Conservation (phyloP, 2,329 filamentous ascomycete species). For the Penicillium olsonii region DNA sequence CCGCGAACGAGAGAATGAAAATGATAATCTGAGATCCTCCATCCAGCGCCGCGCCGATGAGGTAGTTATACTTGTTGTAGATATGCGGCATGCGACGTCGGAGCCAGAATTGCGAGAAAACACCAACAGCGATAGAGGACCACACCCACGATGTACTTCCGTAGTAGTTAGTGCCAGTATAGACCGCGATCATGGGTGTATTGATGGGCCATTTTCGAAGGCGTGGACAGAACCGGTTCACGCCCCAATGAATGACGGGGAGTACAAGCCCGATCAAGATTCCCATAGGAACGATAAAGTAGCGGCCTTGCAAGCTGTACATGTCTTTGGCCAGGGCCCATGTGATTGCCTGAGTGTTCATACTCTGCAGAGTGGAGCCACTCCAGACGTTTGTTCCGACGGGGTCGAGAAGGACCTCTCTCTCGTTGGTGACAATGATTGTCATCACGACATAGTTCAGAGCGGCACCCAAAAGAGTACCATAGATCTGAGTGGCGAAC, state of each 20-base stretch:
- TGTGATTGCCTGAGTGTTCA: slow-evolving; percentile 32
- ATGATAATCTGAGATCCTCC: slow-evolving; percentile 52
- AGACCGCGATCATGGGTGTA: slow-evolving; percentile 18
- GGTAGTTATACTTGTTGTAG: slow-evolving; percentile 57
- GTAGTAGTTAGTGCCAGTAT: slow-evolving; percentile 16
- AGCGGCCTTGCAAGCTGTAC: slow-evolving; percentile 48
- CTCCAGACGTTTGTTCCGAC: slow-evolving; percentile 54
- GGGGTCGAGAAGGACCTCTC: slow-evolving; percentile 45
- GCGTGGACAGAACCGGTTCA: slow-evolving; percentile 19
- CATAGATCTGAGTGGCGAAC: slow-evolving; percentile 58
- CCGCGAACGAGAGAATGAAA: slow-evolving; percentile 59
- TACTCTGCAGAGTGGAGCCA: slow-evolving; percentile 50
- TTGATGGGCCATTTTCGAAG: slow-evolving; percentile 20
- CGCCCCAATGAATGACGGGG: slow-evolving; percentile 47
- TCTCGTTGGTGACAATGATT: slow-evolving; percentile 51
- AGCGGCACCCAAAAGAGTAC: slow-evolving; percentile 53
- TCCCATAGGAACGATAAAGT: slow-evolving; percentile 53
- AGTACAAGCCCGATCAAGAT: slow-evolving; percentile 50
- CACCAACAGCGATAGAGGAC: slow-evolving; percentile 8
- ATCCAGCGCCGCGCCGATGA: slow-evolving; percentile 56
- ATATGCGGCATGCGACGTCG: slow-evolving; percentile 55
- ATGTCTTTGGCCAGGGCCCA: slow-evolving; percentile 54
- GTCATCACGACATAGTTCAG: slow-evolving; percentile 58
- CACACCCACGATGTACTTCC: slow-evolving; percentile 25
- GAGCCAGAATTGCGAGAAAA: slow-evolving; percentile 56